phyloP scores from a whole-genome alignment of 2,329 filamentous ascomycete genomes.

The Lasiodiplodia sp. region DNA sequence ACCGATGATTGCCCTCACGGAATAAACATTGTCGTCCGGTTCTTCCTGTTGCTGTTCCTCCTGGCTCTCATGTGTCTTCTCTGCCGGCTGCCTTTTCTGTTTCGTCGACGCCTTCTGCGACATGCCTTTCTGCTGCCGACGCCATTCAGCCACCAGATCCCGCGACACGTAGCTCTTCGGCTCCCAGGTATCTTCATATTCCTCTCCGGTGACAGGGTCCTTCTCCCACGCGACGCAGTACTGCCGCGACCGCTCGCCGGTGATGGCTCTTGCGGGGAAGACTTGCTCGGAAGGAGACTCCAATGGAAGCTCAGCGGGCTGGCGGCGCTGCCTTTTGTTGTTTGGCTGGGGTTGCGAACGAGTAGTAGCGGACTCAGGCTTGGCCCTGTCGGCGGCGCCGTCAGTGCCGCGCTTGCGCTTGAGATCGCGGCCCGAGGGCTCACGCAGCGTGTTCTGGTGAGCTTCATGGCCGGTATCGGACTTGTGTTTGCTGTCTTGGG shows the following conservation, averaged over 20 bases:
- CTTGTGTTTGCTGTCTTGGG: no score
- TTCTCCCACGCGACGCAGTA: neutral
- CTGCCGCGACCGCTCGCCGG: neutral
- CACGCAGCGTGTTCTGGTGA: no score
- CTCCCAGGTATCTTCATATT: neutral
- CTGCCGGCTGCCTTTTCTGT: neutral
- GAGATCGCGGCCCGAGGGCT: neutral
- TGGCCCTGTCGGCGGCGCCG: accelerated
- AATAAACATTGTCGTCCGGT: neutral
- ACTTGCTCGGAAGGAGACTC: neutral
- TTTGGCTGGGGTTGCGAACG: neutral
- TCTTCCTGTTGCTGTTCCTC: neutral
- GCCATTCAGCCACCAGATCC: neutral
- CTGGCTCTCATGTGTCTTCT: neutral
- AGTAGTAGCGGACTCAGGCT: neutral
- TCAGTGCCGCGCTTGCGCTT: neutral
- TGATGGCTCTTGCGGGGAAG: neutral
- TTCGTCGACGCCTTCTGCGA: neutral
- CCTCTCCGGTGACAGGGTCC: neutral
- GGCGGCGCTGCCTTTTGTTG: neutral
- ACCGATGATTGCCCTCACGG: neutral
- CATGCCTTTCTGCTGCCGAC: neutral
- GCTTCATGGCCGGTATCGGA: no score
- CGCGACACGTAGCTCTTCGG: neutral
- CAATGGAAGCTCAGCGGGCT: neutral